Base-by-base conservation (phyloP, 1,139 yeast species). In the Debaryomyces psychrophilus region DNA sequence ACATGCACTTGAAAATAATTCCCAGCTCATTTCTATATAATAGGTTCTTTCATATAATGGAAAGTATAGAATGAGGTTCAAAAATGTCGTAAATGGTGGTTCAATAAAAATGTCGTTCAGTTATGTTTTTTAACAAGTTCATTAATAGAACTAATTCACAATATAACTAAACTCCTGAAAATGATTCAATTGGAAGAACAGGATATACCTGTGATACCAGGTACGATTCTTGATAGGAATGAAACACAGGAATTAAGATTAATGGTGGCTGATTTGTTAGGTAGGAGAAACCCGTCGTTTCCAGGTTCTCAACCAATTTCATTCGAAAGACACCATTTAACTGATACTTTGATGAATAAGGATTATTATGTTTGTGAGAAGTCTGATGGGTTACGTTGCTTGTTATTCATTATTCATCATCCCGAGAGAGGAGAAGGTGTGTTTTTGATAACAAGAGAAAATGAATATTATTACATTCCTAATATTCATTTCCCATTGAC, bases 301-400 rank as follows among this genome's bases (percentile, higher is more conserved):
- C 92, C 95, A 3, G 98, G 98, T 0, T 85, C 97, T 1, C 99
- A 95, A 66, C 99, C 99, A 0, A 90, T 93, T 1, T 89, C 97
- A 31, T 92, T 95, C 63, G 85, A 89, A 41, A 74, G 90, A 49
- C 73, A 75, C 35, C 97, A 92, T 67, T 73, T 93, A 34, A 71
- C 73, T 5, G 82, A 82, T 44, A 81, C 83, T 31, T 69, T 93
- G 43, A 63, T 79, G 62, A 70, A 86, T 27, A 64, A 67, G 49
- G 80, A 73, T 58, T 93, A 90, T 62, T 86, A 83, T 58, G 99
- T 93, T 0, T 93, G 99, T 69, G 99, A 95, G 61, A 95, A 95
- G 64, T 83, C 95, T 0, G 99, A 95, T 65, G 99, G 99, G 0
- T 71, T 93, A 45, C 74, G 99, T 46, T 89, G 95, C 50, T 69